Evolutionary conservation across 345 rosid species (phyloP).

Genomic region (Brassica cretica): DNA sequence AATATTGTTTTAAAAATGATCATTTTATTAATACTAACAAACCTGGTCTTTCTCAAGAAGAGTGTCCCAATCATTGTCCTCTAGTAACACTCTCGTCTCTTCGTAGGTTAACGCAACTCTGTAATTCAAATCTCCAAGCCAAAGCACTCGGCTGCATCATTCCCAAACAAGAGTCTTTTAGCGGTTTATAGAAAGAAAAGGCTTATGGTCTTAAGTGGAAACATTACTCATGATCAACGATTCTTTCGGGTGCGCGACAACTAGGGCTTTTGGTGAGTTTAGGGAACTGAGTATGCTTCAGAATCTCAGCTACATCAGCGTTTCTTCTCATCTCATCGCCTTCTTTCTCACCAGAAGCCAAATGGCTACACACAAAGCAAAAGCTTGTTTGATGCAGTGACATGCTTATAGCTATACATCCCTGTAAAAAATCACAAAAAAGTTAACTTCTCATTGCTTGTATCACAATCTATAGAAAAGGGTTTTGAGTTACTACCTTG

Average conservation of each 20-base stretch:
- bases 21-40: constrained; percentile 6
- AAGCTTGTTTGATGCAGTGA: no score
- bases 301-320: no score
- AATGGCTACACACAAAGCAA: no score
- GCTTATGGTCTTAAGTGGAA: background rate
- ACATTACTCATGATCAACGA: constrained; percentile 82
- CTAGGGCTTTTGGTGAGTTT: no score
- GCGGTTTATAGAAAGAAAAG: background rate
- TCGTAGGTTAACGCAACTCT: constrained; percentile 81
- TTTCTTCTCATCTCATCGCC: no score
- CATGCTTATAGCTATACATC: no score
- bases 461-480: background rate
- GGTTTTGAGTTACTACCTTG: constrained; percentile 50
- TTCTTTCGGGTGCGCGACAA: no score
- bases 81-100: constrained; percentile 64
- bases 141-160: constrained; percentile 69
- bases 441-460: background rate
- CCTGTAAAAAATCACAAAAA: constrained; percentile 31
- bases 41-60: constrained; percentile 94
- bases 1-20: background rate
- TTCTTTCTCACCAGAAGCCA: no score
- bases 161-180: background rate
- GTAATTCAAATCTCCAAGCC: constrained; percentile 96
- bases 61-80: constrained; percentile 77
- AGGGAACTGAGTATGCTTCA: no score